These are phyloP conservation scores for Acacia acuminata DNA, from an alignment of 306 rosid genomes.

Conservation along the genomic window DNA sequence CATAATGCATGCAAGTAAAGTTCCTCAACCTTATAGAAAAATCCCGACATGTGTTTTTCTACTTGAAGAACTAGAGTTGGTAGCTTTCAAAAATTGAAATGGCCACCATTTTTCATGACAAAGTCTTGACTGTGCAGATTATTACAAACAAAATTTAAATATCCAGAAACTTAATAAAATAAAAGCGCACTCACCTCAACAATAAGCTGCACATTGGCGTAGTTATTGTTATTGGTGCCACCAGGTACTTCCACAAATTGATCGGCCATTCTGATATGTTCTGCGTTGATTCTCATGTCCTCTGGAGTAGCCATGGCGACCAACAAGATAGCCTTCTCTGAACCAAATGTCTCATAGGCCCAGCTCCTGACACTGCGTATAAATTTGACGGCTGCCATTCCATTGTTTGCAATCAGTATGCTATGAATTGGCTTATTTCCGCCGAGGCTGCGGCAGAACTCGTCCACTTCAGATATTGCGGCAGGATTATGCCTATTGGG, in stretches of 20 bases:
- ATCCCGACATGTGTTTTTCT: not conserved
- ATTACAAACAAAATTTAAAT: not conserved
- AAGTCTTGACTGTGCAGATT: not conserved
- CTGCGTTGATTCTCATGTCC: slow-evolving; percentile 99
- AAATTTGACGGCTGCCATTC: slow-evolving; percentile 98
- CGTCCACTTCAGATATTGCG: slow-evolving; percentile 64
- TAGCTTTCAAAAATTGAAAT: not conserved
- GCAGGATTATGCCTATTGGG: slow-evolving; percentile 61
- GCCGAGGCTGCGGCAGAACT: slow-evolving; percentile 78
- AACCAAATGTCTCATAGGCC: slow-evolving; percentile 95
- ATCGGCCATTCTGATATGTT: slow-evolving; percentile 97
- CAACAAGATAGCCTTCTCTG: slow-evolving; percentile 91
- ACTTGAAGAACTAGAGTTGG: slow-evolving; percentile 1
- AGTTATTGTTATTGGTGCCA: slow-evolving; percentile 97
- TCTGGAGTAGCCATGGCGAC: slow-evolving; percentile 99
- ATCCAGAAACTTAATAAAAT: slow-evolving; percentile 23
- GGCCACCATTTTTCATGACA: slow-evolving; percentile 16
- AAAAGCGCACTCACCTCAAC: slow-evolving; percentile 67
- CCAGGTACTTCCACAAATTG: slow-evolving; percentile 99
- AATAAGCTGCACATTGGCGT: slow-evolving; percentile 97
- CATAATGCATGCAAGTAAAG: not conserved
- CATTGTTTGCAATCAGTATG: slow-evolving; percentile 93
- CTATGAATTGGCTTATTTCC: slow-evolving; percentile 93
- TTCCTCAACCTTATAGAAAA: not conserved
- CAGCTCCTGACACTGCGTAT: slow-evolving; percentile 93